Evolutionary conservation across 768 basidiomycete species (phyloP), one percentile per base, ranked within the genome.

Genomic region (Lactarius hengduanensis): DNA sequence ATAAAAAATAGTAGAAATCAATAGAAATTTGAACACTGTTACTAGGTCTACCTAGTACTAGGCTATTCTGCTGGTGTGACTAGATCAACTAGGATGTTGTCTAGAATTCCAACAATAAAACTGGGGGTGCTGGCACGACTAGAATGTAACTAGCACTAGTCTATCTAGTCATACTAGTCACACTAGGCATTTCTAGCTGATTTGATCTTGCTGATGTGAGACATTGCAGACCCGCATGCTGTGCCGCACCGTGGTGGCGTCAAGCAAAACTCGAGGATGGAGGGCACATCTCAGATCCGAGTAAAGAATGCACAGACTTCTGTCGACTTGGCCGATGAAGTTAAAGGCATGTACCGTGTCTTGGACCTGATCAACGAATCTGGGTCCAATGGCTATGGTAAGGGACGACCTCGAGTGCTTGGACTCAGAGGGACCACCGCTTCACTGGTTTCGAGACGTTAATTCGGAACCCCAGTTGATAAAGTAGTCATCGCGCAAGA

Each of bases 401-500:
- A 67, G 77, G 65, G n/a, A 22, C 4, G 22, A 22, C n/a, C 47
- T 50, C n/a, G 10, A 22, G 47, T 13, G 0, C 11, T 50, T 22
- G 9, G n/a, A 47, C 2, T 34, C 32, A 34, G 32, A 36, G 36
- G 47, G n/a, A 11, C 47, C 1, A 1, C n/a, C 22, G 4, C 47
- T 50, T 50, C 11, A 50, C 47, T 6, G 9, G n/a, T 50, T 22
- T 22, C n/a, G 47, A 22, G n/a, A 50, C 11, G n/a, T 22, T 50
- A 50, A 50, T 50, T 22, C 13, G 11, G 47, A 1, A 50, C 47
- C 4, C 11, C 11, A 86, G 86, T 86, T 50, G 85, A 86, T 65
- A 88, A 88, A 70, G 79, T 87, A 30, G 82, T 87, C 74, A 87
- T 88, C 38, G 77, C 78, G 1, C 83, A 85, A 71, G 76, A 79